Base-by-base conservation (phyloP, 768 basidiomycete species). In the Xerocomus spinulosus region DNA sequence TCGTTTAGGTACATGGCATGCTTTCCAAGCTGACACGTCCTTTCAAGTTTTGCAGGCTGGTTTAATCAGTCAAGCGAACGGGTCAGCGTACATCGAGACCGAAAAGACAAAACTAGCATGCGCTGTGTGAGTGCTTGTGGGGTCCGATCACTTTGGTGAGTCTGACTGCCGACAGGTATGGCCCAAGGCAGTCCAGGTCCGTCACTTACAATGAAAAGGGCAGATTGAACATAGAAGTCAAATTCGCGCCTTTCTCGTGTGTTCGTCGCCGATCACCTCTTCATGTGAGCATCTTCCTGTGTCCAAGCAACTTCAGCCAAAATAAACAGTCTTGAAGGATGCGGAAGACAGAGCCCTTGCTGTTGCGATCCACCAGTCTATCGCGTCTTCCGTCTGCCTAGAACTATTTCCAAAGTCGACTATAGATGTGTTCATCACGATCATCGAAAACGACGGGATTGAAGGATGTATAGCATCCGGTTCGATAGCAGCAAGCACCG, bases 41-140 rank as follows among this genome's bases (percentile, higher is more conserved):
- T 48, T 35, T 39, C 46, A 54, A 99, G 94, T 90, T 68, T 70
- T 99, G 40, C 85, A 93, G 63, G 82, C 91, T 24, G 92, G 93
- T 9, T 71, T 98, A 13, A 92, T 96, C 45, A 86, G 72, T 52
- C 92, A 96, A 68, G 95, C 96, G 1, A 94, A 92, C 61, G 96
- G 96, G 2, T 96, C 93, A 15, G 93, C 92, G 10, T 99, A 98
- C 63, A 88, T 99, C 57, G 96, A 99, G 70, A 87, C 86, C 1
- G 87, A 88, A 48, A 78, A 78, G 46, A 89, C 90, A 0, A 99
- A 99, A 71, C 82, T 99, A 53, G 93, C 92, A 5, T 96, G 92
- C 64, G 92, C 96, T 34, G 90, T 98, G 94, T 97, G 58, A 60
- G 87, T 78, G 24, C 17, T 20, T 48, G 42, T 50, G 43, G 32